Evolutionary conservation across 2,329 filamentous ascomycete genomes (phyloP).

Genomic region (Verticillium longisporum): DNA sequence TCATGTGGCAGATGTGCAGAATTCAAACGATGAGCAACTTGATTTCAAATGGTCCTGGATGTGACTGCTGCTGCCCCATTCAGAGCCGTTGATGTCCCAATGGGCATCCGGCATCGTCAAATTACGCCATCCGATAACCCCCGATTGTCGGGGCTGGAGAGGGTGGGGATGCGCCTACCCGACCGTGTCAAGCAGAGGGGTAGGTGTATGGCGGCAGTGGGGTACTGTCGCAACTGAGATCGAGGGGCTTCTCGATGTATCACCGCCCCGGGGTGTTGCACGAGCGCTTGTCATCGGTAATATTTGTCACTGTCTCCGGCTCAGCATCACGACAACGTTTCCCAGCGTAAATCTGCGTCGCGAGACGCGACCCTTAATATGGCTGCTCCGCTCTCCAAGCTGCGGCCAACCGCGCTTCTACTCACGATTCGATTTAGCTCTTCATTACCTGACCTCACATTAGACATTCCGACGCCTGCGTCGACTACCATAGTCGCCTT

Average conservation of each 20-base stretch:
- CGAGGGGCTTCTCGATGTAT: not conserved
- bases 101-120: not conserved
- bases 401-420: conserved; percentile 45
- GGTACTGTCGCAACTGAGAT: not conserved
- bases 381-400: not conserved
- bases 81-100: not conserved
- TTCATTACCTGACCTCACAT: conserved; percentile 72
- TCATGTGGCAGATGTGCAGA: not conserved
- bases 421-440: conserved; percentile 88
- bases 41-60: not conserved
- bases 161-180: not conserved
- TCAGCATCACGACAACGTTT: not conserved
- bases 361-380: not conserved
- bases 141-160: not conserved
- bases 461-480: conserved; percentile 64
- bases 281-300: not conserved
- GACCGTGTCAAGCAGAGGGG: not conserved
- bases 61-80: not conserved
- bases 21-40: not conserved
- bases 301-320: no score
- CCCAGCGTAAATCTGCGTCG: not conserved
- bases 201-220: not conserved
- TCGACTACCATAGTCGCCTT: conserved; percentile 69
- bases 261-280: not conserved
- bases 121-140: conserved; percentile 2